Percentiles rank a stretch among this genome's conserved stretches.
Conservation (phyloP, 2,329 filamentous ascomycete genomes). For the Colletotrichum spinosum region DNA sequence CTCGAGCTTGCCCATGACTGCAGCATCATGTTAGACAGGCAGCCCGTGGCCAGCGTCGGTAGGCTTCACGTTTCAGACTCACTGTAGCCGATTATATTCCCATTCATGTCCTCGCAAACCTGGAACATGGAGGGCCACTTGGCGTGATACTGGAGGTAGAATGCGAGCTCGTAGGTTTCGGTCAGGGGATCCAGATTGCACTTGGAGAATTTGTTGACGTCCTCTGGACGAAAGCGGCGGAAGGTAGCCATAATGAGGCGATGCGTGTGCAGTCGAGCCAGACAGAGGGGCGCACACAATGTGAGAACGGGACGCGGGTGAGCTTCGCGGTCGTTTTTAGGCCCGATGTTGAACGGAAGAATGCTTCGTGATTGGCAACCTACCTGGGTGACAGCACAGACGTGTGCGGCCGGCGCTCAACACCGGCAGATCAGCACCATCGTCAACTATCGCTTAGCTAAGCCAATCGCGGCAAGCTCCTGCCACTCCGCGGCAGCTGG, state of each 20-base stretch:
- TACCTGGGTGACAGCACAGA: too few relatives aligned
- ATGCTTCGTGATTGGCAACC: too few relatives aligned
- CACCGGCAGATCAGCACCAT: too few relatives aligned
- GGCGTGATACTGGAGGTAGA: conserved; percentile 95
- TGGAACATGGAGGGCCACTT: conserved; percentile 97
- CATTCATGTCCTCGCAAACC: conserved; percentile 85
- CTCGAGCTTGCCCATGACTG: conserved; percentile 98
- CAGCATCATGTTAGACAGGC: conserved; percentile 42
- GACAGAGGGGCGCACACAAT: too few relatives aligned
- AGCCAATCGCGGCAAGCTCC: too few relatives aligned
- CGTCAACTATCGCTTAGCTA: too few relatives aligned
- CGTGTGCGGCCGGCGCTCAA: too few relatives aligned
- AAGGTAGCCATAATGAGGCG: conserved; percentile 77
- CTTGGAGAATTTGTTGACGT: conserved; percentile 90
- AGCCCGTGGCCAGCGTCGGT: conserved; percentile 12
- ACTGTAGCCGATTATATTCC: conserved; percentile 97
- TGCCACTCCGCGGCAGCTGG: too few relatives aligned
- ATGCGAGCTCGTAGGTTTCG: conserved; percentile 96
- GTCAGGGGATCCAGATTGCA: conserved; percentile 97
- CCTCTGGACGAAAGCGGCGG: conserved; percentile 84
- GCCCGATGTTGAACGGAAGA: too few relatives aligned
- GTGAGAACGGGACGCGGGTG: too few relatives aligned
- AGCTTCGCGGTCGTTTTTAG: too few relatives aligned
- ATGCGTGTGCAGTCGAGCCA: not conserved
- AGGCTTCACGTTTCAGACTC: conserved; percentile 47